Conservation (phyloP, 2,329 filamentous ascomycete species). For the Aspergillus sp. region DNA sequence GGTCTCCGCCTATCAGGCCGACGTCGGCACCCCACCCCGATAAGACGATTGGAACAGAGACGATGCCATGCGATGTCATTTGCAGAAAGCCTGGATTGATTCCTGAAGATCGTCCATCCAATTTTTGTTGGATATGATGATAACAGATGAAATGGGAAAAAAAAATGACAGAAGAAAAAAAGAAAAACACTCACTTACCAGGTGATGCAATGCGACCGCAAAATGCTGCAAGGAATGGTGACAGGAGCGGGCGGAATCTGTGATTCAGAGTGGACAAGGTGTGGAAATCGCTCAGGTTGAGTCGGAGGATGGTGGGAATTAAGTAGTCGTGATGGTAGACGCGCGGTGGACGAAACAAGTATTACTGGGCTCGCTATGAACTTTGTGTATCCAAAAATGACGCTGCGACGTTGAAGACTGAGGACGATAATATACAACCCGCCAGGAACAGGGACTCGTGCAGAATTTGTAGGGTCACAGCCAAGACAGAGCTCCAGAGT, state of each 20-base stretch:
- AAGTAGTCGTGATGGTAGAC: background rate
- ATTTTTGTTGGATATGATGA: background rate
- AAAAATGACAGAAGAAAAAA: background rate
- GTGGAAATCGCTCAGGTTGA: background rate
- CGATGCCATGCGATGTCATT: background rate
- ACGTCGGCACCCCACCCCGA: constrained; percentile 10
- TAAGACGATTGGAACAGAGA: background rate
- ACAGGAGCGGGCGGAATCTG: background rate
- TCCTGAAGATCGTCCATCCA: background rate
- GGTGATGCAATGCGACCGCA: background rate
- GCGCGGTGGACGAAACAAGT: background rate
- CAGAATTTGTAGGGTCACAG: constrained; percentile 12
- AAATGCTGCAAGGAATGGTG: constrained; percentile 1
- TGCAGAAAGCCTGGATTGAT: background rate
- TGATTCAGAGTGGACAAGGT: background rate
- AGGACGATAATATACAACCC: background rate
- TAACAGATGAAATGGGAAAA: background rate
- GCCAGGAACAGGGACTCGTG: constrained; percentile 10
- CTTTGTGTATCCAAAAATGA: background rate
- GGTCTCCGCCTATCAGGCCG: constrained; percentile 11
- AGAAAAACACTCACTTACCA: background rate
- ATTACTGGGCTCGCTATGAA: background rate
- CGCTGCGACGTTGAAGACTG: background rate
- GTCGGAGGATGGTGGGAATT: background rate
- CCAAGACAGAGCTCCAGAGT: constrained; percentile 1